phyloP scores from a whole-genome alignment of 768 basidiomycete genomes.

The Rhodotorula paludigena region DNA sequence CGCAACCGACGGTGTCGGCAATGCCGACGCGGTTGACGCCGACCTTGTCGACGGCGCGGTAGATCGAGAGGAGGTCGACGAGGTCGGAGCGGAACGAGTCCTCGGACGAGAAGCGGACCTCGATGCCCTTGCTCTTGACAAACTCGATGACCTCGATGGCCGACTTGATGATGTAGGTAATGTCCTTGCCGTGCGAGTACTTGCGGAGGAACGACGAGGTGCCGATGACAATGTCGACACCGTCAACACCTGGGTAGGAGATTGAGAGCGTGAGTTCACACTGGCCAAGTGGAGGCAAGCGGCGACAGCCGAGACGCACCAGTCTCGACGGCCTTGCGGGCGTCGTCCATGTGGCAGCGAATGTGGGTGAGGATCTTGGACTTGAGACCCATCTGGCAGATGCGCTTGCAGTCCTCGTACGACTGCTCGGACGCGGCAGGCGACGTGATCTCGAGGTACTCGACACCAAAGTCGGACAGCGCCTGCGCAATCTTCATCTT shows the following conservation, averaged over 20 bases:
- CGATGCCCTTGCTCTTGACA: constrained; percentile 99
- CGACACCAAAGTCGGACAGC: constrained; percentile 96
- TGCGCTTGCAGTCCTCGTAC: constrained; percentile 86
- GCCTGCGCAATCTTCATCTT: constrained; percentile 99
- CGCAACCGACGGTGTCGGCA: constrained; percentile 98
- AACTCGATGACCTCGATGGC: constrained; percentile 98
- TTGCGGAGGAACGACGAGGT: constrained; percentile 98
- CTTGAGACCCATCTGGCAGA: constrained; percentile 97
- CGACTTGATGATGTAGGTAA: constrained; percentile 98
- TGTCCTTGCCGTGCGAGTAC: constrained; percentile 99
- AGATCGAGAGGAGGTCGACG: constrained; percentile 95
- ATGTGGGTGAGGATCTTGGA: constrained; percentile 98
- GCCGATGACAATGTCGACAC: constrained; percentile 98
- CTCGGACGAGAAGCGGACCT: constrained; percentile 98
- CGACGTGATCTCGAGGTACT: constrained; percentile 98
- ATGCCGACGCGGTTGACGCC: constrained; percentile 98
- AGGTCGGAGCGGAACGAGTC: constrained; percentile 99
- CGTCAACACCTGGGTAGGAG: constrained; percentile 71
- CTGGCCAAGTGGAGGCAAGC: neutral
- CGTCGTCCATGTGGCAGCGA: constrained; percentile 99
- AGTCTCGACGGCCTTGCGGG: constrained; percentile 94
- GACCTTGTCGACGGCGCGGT: constrained; percentile 99
- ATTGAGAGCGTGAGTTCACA: neutral
- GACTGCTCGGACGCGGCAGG: constrained; percentile 97
- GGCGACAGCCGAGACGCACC: constrained; percentile 59